Conservation (phyloP, 2,329 filamentous ascomycete species). For the Beauveria rudraprayagi region DNA sequence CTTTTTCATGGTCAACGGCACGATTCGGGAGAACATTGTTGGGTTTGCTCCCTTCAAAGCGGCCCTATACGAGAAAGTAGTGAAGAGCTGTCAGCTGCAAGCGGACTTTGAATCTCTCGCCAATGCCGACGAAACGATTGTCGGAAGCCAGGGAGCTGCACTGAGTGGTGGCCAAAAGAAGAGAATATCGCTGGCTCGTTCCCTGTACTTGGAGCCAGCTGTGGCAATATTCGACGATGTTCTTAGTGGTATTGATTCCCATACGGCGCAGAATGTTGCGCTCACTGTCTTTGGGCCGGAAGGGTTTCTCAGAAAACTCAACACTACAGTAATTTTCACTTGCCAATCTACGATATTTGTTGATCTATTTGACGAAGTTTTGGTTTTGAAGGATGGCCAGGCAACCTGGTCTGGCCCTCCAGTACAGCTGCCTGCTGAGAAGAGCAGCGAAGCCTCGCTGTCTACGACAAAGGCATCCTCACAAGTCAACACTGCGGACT, state of each 20-base stretch:
- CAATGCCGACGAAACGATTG: slow-evolving; percentile 22
- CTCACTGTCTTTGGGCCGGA: neutral
- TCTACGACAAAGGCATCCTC: neutral
- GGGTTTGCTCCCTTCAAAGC: slow-evolving; percentile 17
- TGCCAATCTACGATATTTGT: neutral
- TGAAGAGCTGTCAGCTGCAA: slow-evolving; percentile 17
- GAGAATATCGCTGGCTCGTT: slow-evolving; percentile 20
- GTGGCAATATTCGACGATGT: slow-evolving; percentile 27
- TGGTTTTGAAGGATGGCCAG: neutral
- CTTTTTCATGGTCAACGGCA: slow-evolving; percentile 17
- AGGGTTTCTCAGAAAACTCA: neutral
- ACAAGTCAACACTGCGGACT: neutral
- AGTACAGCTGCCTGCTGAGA: neutral
- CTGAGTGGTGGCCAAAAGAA: slow-evolving; percentile 28
- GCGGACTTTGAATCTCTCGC: slow-evolving; percentile 17
- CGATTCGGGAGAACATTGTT: slow-evolving; percentile 19
- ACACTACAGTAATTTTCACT: neutral
- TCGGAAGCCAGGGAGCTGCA: slow-evolving; percentile 26
- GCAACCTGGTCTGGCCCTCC: neutral
- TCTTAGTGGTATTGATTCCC: slow-evolving; percentile 18
- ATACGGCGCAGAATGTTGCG: slow-evolving; percentile 23
- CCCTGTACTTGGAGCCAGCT: slow-evolving; percentile 16
- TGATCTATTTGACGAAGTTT: neutral
- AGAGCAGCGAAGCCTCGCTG: neutral
- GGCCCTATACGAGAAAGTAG: slow-evolving; percentile 15